Evolutionary conservation across 495 filamentous ascomycete genomes (phyloP).

Genomic region (Podospora australis): DNA sequence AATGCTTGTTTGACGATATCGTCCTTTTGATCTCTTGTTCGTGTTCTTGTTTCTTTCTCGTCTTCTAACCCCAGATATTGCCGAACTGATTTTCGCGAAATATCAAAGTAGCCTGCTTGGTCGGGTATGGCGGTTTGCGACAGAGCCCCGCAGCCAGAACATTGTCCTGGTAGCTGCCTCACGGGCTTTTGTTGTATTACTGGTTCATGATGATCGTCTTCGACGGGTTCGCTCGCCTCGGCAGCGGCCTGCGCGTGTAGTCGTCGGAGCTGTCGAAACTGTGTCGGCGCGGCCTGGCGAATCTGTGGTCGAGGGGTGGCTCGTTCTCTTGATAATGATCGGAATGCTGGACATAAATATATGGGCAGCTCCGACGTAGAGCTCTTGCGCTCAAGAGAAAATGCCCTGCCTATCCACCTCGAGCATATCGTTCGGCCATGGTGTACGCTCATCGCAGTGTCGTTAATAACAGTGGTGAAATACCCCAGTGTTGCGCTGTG

Average conservation of each 20-base stretch:
- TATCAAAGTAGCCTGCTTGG: conserved; percentile 70
- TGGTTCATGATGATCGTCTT: not conserved
- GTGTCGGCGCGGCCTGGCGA: conserved; percentile 16
- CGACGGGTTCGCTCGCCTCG: too few relatives aligned
- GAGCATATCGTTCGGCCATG: conserved; percentile 16
- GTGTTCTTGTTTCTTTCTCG: conserved; percentile 15
- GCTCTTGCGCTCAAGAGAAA: conserved; percentile 31
- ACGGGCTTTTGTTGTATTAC: not conserved
- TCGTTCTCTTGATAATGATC: not conserved
- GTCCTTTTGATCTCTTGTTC: conserved; percentile 18
- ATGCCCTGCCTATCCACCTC: conserved; percentile 37
- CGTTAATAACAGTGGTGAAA: not conserved
- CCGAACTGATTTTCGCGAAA: conserved; percentile 46
- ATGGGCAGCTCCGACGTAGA: conserved; percentile 30
- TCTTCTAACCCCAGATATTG: conserved; percentile 33
- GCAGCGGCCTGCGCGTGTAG: conserved; percentile 23
- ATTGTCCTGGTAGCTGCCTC: conserved; percentile 51
- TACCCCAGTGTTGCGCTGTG: not conserved
- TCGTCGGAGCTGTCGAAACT: conserved; percentile 17
- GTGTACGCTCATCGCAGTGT: not conserved
- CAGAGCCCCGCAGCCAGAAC: conserved; percentile 84
- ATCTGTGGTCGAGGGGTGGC: not conserved
- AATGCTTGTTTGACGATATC: conserved; percentile 38
- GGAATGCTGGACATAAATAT: conserved; percentile 40
- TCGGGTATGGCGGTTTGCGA: conserved; percentile 63